phyloP scores from a whole-genome alignment of 257 asterid species.

The Ocimum tenuiflorum region DNA sequence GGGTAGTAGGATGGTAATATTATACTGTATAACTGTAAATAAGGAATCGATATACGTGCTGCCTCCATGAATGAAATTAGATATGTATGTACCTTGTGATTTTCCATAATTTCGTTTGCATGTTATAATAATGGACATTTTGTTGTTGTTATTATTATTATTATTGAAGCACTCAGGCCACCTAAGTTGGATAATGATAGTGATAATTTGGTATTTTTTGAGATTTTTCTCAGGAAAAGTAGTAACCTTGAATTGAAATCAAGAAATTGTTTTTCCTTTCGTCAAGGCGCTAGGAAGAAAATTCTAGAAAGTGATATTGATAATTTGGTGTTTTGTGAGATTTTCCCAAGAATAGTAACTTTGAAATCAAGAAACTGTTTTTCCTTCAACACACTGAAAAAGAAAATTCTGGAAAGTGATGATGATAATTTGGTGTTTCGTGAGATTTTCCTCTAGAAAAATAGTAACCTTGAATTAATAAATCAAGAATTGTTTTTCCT shows the following conservation, averaged over 20 bases:
- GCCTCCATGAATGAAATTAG: not conserved
- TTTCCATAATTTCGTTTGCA: not conserved
- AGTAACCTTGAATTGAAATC: not conserved
- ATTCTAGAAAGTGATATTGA: too few relatives aligned
- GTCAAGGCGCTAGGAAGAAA: too few relatives aligned
- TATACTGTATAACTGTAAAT: constrained; percentile 20
- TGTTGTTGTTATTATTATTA: too few relatives aligned
- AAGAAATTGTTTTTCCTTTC: not conserved
- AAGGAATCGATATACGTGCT: not conserved
- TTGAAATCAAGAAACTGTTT: too few relatives aligned
- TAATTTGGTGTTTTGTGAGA: too few relatives aligned
- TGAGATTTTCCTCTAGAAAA: too few relatives aligned
- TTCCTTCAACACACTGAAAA: too few relatives aligned
- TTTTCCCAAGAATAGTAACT: too few relatives aligned
- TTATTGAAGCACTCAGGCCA: not conserved
- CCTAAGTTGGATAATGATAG: not conserved
- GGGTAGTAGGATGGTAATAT: not conserved
- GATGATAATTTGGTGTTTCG: too few relatives aligned
- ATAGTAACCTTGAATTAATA: too few relatives aligned
- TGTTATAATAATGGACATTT: not conserved
- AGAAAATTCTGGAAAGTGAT: too few relatives aligned
- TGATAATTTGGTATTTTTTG: not conserved
- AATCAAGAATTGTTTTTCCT: too few relatives aligned
- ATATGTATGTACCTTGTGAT: not conserved
- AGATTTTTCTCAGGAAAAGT: not conserved